Evolutionary conservation across 164 flowering plant species (phyloP), one percentile per base, ranked within the genome.

Genomic region (Tetrastigma voinierianum): DNA sequence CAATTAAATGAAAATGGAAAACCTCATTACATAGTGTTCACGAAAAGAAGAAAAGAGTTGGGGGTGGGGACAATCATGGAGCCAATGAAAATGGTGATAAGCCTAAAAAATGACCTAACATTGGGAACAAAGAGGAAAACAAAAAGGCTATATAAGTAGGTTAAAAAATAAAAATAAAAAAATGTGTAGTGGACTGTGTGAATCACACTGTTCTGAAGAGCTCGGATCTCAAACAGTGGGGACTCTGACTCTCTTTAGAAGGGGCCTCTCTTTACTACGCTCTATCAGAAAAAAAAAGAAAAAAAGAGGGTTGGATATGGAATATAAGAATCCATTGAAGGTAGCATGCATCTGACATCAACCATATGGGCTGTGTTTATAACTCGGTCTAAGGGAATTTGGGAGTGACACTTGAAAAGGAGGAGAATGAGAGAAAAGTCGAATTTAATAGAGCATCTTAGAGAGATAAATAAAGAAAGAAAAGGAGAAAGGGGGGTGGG

Each of bases 211-310:
- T 2, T 57, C 75, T 73, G 65, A 51, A 46, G 62, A 74, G 78
- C 81, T 78, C 81, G 69, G 71, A 78, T 78, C 81, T 78, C 81
- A 74, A 74, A 65, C 76, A 67, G 54, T 19, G 67, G 18, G 60
- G 64, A 64, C 40, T 32, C 40, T 32, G 78, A 67, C 64, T 47
- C 23, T 45, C 64, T 55, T 66, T 48, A 56, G 57, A 55, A 32
- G 69, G 32, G 59, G 60, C 51, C 44, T 71, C 54, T 40, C 66
- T 59, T 57, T 18, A 40, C 66, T 47, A 46, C 3, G 48, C 17
- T 13, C 17, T 13, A n/a, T n/a, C 15, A 5, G n/a, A 49, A 32
- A 55, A 56, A 17, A 46, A 54, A 16, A 17, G 43, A 14, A 49
- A 32, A 55, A 56, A 17, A 46, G 46, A 16, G 13, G 43, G 40